Percentiles rank a stretch among this genome's conserved stretches.
These are phyloP conservation scores for Escovopsis sp. DNA, from an alignment of 2,329 filamentous ascomycete species.

Conservation along the genomic window DNA sequence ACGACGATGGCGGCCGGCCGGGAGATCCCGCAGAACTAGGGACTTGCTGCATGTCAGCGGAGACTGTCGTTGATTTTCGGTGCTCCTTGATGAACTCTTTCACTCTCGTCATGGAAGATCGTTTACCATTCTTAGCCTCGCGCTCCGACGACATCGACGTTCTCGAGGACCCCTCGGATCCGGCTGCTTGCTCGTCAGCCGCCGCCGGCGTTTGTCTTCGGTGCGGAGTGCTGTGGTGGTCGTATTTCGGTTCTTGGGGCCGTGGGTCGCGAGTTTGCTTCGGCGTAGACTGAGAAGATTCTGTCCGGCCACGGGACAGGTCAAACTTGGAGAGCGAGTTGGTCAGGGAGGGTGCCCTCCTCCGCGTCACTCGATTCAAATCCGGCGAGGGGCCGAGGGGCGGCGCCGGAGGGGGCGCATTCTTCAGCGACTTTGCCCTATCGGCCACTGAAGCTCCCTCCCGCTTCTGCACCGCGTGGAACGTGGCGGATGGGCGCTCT, in stretches of 20 bases:
- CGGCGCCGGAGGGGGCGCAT: conserved; percentile 19
- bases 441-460: conserved; percentile 33
- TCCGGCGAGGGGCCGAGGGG: conserved; percentile 36
- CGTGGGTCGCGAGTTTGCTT: conserved; percentile 58
- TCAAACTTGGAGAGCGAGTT: conserved; percentile 44
- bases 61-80: conserved; percentile 34
- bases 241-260: conserved; percentile 26
- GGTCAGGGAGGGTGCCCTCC: conserved; percentile 38
- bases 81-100: conserved; percentile 48
- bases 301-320: conserved; percentile 34
- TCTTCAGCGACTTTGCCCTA: conserved; percentile 24
- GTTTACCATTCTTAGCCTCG: conserved; percentile 24
- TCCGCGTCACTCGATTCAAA: conserved; percentile 15
- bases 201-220: conserved; percentile 44
- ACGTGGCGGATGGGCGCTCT: conserved; percentile 35
- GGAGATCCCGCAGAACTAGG: conserved; percentile 21
- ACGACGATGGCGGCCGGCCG: conserved; percentile 29
- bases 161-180: conserved; percentile 24
- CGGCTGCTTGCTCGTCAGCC: conserved; percentile 36
- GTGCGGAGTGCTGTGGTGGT: conserved; percentile 32
- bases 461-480: conserved; percentile 43
- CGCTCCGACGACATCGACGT: conserved; percentile 22
- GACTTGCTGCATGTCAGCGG: conserved; percentile 24
- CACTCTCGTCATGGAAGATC: conserved; percentile 45
- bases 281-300: conserved; percentile 77